phyloP scores from a whole-genome alignment of 2,329 filamentous ascomycete genomes.

The Sporothrix sp. region DNA sequence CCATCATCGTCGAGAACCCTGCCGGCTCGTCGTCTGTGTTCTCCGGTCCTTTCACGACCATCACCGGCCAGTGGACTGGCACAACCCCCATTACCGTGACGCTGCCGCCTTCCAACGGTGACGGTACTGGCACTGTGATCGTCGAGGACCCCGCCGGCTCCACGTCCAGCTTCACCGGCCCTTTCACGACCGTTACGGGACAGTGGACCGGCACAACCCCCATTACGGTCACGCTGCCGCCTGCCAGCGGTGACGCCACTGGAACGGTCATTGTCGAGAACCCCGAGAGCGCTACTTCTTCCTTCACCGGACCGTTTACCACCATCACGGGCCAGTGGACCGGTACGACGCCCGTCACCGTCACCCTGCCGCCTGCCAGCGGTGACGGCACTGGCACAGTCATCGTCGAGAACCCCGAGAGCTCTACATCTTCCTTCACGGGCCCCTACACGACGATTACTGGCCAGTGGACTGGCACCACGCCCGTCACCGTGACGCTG shows the following conservation, averaged over 20 bases:
- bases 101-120: too few relatives aligned
- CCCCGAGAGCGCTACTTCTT: not conserved
- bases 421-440: not conserved
- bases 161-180: slow-evolving; percentile 12
- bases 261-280: slow-evolving; percentile 15
- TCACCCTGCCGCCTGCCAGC: slow-evolving; percentile 13
- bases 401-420: slow-evolving; percentile 11
- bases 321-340: slow-evolving; percentile 14
- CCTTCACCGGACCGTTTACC: slow-evolving; percentile 10
- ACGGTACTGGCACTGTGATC: too few relatives aligned
- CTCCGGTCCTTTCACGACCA: too few relatives aligned
- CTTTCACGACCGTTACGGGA: slow-evolving; percentile 18
- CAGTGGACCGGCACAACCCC: slow-evolving; percentile 13
- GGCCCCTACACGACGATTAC: slow-evolving; percentile 14
- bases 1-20: too few relatives aligned
- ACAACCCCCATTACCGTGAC: too few relatives aligned
- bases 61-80: too few relatives aligned
- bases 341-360: slow-evolving; percentile 10
- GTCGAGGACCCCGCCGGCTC: not conserved
- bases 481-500: slow-evolving; percentile 9
- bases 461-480: slow-evolving; percentile 9
- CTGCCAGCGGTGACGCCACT: slow-evolving; percentile 5
- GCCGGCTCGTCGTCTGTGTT: too few relatives aligned
- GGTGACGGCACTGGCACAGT: slow-evolving; percentile 12
- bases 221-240: slow-evolving; percentile 10